phyloP scores from a whole-genome alignment of 305 asterid species.

The Fraxinus sp. region DNA sequence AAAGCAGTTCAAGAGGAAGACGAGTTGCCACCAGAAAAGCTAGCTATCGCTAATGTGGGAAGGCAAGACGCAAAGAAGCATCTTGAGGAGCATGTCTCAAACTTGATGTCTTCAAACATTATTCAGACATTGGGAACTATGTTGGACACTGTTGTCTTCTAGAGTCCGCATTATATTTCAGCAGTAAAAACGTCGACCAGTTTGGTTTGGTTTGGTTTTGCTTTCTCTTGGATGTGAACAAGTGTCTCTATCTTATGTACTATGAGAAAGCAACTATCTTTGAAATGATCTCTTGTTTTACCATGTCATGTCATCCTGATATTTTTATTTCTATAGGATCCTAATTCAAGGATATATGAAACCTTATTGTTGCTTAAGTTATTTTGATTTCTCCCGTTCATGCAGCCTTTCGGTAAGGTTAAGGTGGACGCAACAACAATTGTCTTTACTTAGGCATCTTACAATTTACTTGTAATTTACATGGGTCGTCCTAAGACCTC shows the following conservation, averaged over 20 bases:
- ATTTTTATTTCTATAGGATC: not conserved
- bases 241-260: not conserved
- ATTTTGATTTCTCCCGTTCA: not conserved
- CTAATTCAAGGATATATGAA: not conserved
- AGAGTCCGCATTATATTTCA: constrained; percentile 9
- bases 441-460: not conserved
- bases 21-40: constrained; percentile 88
- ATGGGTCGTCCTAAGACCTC: not conserved
- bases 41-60: constrained; percentile 93
- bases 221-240: not conserved
- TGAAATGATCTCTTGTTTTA: not conserved
- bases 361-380: not conserved
- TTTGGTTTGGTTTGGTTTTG: not conserved
- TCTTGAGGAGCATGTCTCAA: constrained; percentile 89
- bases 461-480: not conserved
- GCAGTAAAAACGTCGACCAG: not conserved
- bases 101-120: constrained; percentile 97
- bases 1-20: constrained; percentile 98
- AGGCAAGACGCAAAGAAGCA: constrained; percentile 98
- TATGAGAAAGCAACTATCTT: not conserved
- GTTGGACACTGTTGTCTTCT: constrained; percentile 94
- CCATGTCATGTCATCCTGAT: constrained; percentile 9
- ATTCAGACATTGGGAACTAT: constrained; percentile 89
- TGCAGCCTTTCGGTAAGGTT: not conserved
- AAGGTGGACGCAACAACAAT: not conserved